Evolutionary conservation across 1,139 yeast species (phyloP).

Genomic region (Pichia sp.): DNA sequence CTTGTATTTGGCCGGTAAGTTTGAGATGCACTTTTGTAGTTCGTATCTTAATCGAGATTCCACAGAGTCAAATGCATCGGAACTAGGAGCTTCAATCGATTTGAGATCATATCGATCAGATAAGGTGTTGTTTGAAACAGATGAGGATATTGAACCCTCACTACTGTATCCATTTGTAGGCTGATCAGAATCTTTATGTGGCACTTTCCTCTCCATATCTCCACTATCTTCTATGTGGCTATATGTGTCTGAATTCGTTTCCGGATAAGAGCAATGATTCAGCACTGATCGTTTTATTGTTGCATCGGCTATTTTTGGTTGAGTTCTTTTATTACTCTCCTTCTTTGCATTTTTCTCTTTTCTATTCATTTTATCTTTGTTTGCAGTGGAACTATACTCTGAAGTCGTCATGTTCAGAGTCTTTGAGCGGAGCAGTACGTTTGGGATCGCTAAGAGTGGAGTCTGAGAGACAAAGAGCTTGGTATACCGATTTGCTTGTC

Average conservation of each 20-base stretch:
- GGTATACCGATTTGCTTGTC: neutral
- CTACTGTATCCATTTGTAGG: neutral
- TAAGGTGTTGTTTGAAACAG: neutral
- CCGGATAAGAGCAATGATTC: conserved; percentile 11
- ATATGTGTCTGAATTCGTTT: conserved; percentile 6
- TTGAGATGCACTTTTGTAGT: conserved; percentile 7
- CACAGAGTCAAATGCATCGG: conserved; percentile 4
- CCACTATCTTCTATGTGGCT: neutral
- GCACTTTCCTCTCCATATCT: neutral
- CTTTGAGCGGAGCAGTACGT: neutral
- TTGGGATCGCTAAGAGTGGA: neutral
- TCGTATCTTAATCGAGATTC: conserved; percentile 10
- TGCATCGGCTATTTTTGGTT: neutral
- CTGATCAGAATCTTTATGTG: neutral
- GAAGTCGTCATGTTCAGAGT: neutral
- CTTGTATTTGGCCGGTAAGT: neutral
- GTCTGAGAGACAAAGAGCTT: neutral
- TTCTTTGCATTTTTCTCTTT: neutral
- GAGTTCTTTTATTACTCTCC: neutral
- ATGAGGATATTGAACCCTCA: neutral
- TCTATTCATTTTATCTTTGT: neutral
- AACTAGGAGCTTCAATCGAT: conserved; percentile 1
- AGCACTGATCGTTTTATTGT: conserved; percentile 6
- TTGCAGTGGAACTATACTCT: neutral
- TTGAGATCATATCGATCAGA: neutral